Percentiles rank a stretch among this genome's conserved stretches.
These are phyloP conservation scores for Cyphellophora europaea DNA, from an alignment of 2,329 filamentous ascomycete genomes.

Conservation along the genomic window DNA sequence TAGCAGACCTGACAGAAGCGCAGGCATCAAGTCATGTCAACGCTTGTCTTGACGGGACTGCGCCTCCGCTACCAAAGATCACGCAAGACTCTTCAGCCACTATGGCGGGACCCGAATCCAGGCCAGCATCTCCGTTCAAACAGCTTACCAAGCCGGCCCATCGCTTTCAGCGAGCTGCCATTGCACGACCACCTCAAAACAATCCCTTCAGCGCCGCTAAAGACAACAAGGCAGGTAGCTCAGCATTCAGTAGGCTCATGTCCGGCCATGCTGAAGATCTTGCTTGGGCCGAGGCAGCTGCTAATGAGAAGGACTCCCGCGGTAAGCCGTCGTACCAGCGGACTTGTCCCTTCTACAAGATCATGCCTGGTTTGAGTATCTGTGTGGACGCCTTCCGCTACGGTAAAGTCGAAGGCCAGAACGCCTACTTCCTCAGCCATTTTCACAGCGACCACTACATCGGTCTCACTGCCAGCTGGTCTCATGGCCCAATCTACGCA, in stretches of 20 bases:
- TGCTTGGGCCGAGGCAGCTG: constrained; percentile 82
- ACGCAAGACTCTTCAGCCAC: constrained; percentile 12
- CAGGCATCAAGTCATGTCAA: constrained; percentile 82
- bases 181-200: constrained; percentile 69
- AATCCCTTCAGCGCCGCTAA: constrained; percentile 60
- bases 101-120: neutral
- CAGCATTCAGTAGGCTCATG: constrained; percentile 91
- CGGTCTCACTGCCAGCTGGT: constrained; percentile 79
- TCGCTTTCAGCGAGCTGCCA: constrained; percentile 56
- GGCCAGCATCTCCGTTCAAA: constrained; percentile 2
- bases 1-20: constrained; percentile 47
- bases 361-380: constrained; percentile 84
- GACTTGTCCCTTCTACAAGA: constrained; percentile 97
- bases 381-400: constrained; percentile 96
- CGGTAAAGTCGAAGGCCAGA: constrained; percentile 82
- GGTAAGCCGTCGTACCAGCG: constrained; percentile 81
- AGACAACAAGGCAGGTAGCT: constrained; percentile 34
- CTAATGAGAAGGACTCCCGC: constrained; percentile 64
- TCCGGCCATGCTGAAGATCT: constrained; percentile 79
- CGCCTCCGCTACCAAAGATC: constrained; percentile 44
- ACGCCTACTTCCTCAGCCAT: constrained; percentile 93
- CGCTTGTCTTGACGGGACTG: constrained; percentile 76
- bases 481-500: constrained; percentile 91
- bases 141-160: constrained; percentile 19
- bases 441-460: constrained; percentile 98